Conservation (phyloP, 352 stramenopile genomes). For the Phytophthora crassamura region DNA sequence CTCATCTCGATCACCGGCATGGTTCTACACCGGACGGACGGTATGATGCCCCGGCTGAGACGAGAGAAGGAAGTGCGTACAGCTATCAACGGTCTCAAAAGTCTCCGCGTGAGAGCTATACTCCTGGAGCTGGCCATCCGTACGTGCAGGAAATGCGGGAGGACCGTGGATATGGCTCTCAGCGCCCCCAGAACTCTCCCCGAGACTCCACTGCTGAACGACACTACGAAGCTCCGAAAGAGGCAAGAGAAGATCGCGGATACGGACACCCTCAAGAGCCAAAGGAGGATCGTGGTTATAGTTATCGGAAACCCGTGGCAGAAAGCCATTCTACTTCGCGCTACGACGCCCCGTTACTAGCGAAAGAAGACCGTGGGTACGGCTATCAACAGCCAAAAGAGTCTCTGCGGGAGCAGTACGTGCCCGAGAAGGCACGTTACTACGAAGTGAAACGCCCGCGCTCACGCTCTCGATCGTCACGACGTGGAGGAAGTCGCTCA, state of each 20-base stretch:
- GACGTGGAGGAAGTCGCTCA: slow-evolving; percentile 33
- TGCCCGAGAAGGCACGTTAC: slow-evolving; percentile 9
- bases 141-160: slow-evolving; percentile 3
- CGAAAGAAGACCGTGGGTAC: slow-evolving; percentile 35
- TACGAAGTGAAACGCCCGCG: slow-evolving; percentile 31
- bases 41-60: slow-evolving; percentile 21
- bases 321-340: slow-evolving; percentile 2
- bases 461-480: slow-evolving; percentile 46
- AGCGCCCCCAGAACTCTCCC: slow-evolving; percentile 2
- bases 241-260: slow-evolving; percentile 34
- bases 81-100: slow-evolving; percentile 20
- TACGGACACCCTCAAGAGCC: slow-evolving; percentile 20
- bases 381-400: slow-evolving; percentile 10
- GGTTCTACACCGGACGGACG: slow-evolving; percentile 11
- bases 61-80: slow-evolving; percentile 16
- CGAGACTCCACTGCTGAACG: slow-evolving; percentile 3
- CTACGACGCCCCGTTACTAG: slow-evolving; percentile 2
- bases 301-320: slow-evolving; percentile 19
- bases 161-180: slow-evolving; percentile 12
- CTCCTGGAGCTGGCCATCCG: neutral
- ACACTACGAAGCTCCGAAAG: slow-evolving; percentile 3
- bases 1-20: slow-evolving; percentile 22
- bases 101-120: slow-evolving; percentile 5
- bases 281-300: slow-evolving; percentile 25
- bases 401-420: slow-evolving; percentile 18